A percentile compares a stretch with the other conserved stretches of the same genome.
phyloP scores from a whole-genome alignment of 768 basidiomycete genomes.

The Suillus discolor region DNA sequence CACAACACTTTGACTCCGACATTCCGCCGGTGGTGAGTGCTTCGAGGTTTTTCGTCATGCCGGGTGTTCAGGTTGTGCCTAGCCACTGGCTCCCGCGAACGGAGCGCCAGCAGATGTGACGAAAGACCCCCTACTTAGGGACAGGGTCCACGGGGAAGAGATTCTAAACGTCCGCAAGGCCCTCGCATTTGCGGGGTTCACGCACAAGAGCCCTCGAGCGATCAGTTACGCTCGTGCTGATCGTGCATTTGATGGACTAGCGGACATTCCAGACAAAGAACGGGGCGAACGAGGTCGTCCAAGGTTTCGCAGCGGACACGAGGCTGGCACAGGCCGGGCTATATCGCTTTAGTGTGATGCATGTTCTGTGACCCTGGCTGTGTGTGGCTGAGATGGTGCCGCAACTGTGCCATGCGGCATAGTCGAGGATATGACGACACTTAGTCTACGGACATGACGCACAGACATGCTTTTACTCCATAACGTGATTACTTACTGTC shows the following conservation, averaged over 20 bases:
- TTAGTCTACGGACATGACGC: constrained; percentile 29
- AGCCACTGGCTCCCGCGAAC: constrained; percentile 90
- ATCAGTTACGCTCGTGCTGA: constrained; percentile 78
- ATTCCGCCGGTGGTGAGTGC: constrained; percentile 83
- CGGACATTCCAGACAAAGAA: constrained; percentile 51
- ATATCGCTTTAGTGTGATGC: constrained; percentile 70
- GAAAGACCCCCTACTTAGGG: constrained; percentile 84
- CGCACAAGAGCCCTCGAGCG: constrained; percentile 83
- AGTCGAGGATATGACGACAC: constrained; percentile 32
- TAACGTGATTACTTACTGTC: not conserved
- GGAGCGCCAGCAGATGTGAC: constrained; percentile 84
- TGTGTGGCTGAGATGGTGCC: constrained; percentile 29
- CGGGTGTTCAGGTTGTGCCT: constrained; percentile 25
- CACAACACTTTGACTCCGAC: constrained; percentile 93
- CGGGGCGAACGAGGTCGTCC: constrained; percentile 65
- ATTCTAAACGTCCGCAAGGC: constrained; percentile 91
- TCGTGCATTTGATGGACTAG: constrained; percentile 63
- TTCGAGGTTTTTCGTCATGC: constrained; percentile 29
- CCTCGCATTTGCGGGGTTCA: constrained; percentile 88
- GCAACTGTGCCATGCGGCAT: constrained; percentile 29
- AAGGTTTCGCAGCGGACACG: constrained; percentile 60
- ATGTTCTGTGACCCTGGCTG: constrained; percentile 30
- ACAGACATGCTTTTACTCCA: constrained; percentile 15
- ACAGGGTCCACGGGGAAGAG: constrained; percentile 83
- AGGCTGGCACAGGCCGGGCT: constrained; percentile 72